Conservation (phyloP, 2,329 filamentous ascomycete genomes). For the Penicillium sp. region DNA sequence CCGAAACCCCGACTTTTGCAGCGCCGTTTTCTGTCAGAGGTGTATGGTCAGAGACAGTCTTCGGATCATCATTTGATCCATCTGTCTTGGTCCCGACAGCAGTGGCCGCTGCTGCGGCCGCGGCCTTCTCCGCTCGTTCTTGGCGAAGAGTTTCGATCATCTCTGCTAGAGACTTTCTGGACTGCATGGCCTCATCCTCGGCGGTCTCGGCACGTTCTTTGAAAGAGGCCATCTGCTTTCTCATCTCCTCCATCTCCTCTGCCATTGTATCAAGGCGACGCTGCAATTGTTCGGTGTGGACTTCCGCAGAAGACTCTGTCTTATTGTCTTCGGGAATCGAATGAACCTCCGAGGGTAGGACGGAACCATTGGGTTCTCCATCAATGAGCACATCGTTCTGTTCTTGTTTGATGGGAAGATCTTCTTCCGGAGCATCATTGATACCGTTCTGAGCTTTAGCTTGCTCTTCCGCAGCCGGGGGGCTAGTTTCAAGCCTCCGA, state of each 20-base stretch:
- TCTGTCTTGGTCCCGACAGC: constrained; percentile 30
- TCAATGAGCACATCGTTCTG: background rate
- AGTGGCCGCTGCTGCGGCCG: constrained; percentile 52
- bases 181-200: constrained; percentile 74
- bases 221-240: constrained; percentile 77
- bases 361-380: constrained; percentile 16
- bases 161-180: constrained; percentile 76
- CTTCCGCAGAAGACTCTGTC: constrained; percentile 40
- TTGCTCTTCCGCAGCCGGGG: constrained; percentile 45
- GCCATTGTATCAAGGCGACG: constrained; percentile 76
- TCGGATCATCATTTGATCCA: constrained; percentile 12
- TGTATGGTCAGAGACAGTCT: constrained; percentile 8
- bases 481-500: constrained; percentile 68
- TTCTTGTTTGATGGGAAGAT: constrained; percentile 14
- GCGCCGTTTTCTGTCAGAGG: constrained; percentile 12
- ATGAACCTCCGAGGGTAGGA: constrained; percentile 12
- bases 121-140: constrained; percentile 62
- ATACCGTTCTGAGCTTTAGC: constrained; percentile 53
- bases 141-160: constrained; percentile 83
- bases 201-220: constrained; percentile 77
- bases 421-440: constrained; percentile 44
- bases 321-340: constrained; percentile 13
- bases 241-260: constrained; percentile 78
- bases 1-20: constrained; percentile 19
- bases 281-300: constrained; percentile 60